phyloP scores from a whole-genome alignment of 164 flowering plant species.

The Stephania cephalantha region DNA sequence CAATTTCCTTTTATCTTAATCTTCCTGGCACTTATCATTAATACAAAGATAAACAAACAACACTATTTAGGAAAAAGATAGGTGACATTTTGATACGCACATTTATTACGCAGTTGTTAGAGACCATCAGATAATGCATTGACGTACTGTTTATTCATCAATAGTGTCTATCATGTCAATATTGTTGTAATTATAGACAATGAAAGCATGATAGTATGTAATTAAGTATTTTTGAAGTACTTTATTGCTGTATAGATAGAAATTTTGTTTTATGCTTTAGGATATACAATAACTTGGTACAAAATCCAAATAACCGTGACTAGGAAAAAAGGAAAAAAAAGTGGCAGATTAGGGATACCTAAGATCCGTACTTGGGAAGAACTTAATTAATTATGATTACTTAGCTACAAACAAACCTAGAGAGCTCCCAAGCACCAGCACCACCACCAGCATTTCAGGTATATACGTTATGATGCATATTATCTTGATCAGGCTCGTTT shows the following conservation, averaged over 20 bases:
- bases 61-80: background rate
- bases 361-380: background rate
- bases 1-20: background rate
- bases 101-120: too few species aligned
- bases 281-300: background rate
- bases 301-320: background rate
- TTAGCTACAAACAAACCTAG: background rate
- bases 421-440: background rate
- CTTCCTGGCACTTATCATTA: background rate
- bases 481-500: conserved; percentile 3
- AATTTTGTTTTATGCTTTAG: background rate
- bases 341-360: background rate
- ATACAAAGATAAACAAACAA: background rate
- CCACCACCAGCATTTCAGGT: background rate
- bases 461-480: background rate
- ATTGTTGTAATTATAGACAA: too few species aligned
- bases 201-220: too few species aligned
- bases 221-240: too few species aligned
- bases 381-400: background rate
- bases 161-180: too few species aligned
- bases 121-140: too few species aligned
- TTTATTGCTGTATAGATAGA: too few species aligned
- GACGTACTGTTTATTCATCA: too few species aligned
- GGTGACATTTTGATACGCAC: too few species aligned
- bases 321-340: background rate